Percentiles rank a stretch among this genome's conserved stretches.
Conservation (phyloP, 2,329 filamentous ascomycete species). For the Alternaria viburni region DNA sequence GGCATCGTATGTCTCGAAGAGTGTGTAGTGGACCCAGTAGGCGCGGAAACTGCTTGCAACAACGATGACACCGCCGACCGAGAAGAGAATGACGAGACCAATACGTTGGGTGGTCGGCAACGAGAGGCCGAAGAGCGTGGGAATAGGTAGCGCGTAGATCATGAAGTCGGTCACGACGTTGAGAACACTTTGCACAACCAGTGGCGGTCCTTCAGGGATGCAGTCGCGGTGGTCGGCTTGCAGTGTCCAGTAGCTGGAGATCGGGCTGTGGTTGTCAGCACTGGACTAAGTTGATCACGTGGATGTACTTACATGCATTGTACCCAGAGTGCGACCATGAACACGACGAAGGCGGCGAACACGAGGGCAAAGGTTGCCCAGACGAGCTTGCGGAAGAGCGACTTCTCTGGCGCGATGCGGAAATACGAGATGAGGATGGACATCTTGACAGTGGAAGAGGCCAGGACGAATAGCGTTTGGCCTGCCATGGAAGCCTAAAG, state of each 20-base stretch:
- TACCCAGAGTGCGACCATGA: slow-evolving; percentile 47
- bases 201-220: slow-evolving; percentile 54
- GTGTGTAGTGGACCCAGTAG: slow-evolving; percentile 55
- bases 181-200: slow-evolving; percentile 51
- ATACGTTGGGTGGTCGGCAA: slow-evolving; percentile 54
- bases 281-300: background rate
- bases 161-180: slow-evolving; percentile 56
- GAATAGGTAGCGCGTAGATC: slow-evolving; percentile 55
- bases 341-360: slow-evolving; percentile 43
- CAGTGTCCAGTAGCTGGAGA: slow-evolving; percentile 54
- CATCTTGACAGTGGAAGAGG: slow-evolving; percentile 47
- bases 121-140: slow-evolving; percentile 53
- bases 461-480: slow-evolving; percentile 48
- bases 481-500: slow-evolving; percentile 47
- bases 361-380: slow-evolving; percentile 46
- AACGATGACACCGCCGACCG: slow-evolving; percentile 54
- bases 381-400: slow-evolving; percentile 47
- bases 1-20: slow-evolving; percentile 54
- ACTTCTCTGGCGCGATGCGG: slow-evolving; percentile 48
- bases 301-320: slow-evolving; percentile 44
- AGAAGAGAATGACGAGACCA: slow-evolving; percentile 52
- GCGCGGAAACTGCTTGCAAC: slow-evolving; percentile 55
- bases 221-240: slow-evolving; percentile 48
- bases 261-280: slow-evolving; percentile 48
- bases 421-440: slow-evolving; percentile 50